Evolutionary conservation across 352 stramenopile genomes (phyloP).

Genomic region (Phytophthora pistaciae): DNA sequence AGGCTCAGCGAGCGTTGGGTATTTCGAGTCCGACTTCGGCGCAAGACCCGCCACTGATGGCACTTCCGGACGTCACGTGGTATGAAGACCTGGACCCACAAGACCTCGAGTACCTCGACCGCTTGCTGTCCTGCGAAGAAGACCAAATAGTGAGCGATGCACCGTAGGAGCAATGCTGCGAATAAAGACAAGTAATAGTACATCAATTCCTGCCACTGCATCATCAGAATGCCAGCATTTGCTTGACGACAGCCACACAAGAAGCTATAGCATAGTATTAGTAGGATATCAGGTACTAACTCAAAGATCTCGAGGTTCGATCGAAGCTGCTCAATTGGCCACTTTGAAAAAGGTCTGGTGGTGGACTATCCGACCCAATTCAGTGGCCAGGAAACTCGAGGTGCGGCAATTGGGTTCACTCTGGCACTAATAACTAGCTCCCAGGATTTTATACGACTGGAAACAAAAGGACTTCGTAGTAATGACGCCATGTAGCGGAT

Average conservation of each 20-base stretch:
- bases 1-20: background rate
- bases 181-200: background rate
- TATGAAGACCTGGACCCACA: conserved; percentile 26
- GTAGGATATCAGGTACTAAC: background rate
- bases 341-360: background rate
- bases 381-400: background rate
- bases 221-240: background rate
- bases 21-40: conserved; percentile 14
- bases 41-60: conserved; percentile 6
- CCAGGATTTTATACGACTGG: background rate
- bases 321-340: background rate
- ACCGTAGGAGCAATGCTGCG: background rate
- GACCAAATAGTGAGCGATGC: background rate
- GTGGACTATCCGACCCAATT: background rate
- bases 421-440: conserved; percentile 9
- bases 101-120: conserved; percentile 35
- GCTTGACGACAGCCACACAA: background rate
- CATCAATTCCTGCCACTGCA: background rate
- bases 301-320: background rate
- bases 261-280: background rate
- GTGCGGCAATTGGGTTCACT: conserved; percentile 3
- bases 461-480: conserved; percentile 9
- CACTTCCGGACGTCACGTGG: conserved; percentile 15
- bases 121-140: conserved; percentile 15
- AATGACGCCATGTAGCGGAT: conserved; percentile 23